Percentiles rank a stretch among this genome's conserved stretches.
phyloP scores from a whole-genome alignment of 164 flowering plant genomes.

The Kalanchoe fedtschenkoi region DNA sequence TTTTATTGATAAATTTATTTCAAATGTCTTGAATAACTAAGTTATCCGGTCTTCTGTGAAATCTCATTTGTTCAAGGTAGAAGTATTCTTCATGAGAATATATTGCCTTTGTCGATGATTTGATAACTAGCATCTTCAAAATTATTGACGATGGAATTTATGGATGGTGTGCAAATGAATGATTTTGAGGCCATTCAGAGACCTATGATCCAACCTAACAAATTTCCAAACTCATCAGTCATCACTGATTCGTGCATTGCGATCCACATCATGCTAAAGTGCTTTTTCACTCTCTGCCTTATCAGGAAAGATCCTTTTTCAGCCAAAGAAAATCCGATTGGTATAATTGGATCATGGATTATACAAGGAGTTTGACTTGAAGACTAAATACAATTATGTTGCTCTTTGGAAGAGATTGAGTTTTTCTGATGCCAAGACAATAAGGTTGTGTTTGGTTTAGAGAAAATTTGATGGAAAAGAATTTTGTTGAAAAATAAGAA shows the following conservation, averaged over 20 bases:
- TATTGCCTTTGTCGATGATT: too few relatives aligned
- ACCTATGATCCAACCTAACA: constrained; percentile 70
- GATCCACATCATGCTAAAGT: constrained; percentile 98
- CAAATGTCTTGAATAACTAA: too few relatives aligned
- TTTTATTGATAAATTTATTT: too few relatives aligned
- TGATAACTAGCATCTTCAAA: too few relatives aligned
- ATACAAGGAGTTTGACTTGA: constrained; percentile 72
- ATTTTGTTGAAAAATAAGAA: too few relatives aligned
- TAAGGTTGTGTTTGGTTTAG: too few relatives aligned
- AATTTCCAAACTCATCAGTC: constrained; percentile 74
- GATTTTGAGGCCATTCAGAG: constrained; percentile 53
- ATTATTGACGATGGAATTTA: constrained; percentile 85
- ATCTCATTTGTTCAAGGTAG: too few relatives aligned
- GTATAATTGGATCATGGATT: constrained; percentile 88
- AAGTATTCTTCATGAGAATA: too few relatives aligned
- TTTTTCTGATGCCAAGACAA: constrained; percentile 80
- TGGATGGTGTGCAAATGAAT: constrained; percentile 73
- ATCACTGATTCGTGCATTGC: constrained; percentile 97
- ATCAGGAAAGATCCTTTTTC: constrained; percentile 30
- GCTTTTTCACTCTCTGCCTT: constrained; percentile 73
- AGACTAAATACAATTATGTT: constrained; percentile 75
- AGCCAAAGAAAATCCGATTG: constrained; percentile 73
- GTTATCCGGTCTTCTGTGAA: too few relatives aligned
- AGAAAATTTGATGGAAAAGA: too few relatives aligned
- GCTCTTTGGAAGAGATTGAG: constrained; percentile 86